phyloP scores from a whole-genome alignment of 371 early-diverging fungal species.

The Nosema muscidifuracis region DNA sequence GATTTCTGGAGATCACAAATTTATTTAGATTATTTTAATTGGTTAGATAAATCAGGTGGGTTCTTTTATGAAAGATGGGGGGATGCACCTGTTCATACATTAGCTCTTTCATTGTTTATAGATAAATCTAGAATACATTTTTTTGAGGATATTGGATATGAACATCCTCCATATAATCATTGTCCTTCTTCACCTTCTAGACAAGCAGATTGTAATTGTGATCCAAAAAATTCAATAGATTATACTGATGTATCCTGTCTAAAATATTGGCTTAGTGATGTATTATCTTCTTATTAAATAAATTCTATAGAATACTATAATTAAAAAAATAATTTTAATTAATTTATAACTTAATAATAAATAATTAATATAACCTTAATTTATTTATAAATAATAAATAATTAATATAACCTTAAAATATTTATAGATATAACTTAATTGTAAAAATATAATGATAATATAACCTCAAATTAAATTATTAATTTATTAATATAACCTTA shows the following conservation, averaged over 20 bases:
- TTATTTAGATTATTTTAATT: constrained; percentile 71
- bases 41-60: constrained; percentile 73
- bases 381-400: too few species aligned
- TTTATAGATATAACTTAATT: too few species aligned
- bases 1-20: constrained; percentile 68
- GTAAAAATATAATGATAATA: too few species aligned
- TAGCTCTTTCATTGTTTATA: constrained; percentile 69
- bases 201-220: constrained; percentile 55
- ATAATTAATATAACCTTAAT: too few species aligned
- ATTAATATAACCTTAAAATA: too few species aligned
- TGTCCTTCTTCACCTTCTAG: constrained; percentile 56
- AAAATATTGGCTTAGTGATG: constrained; percentile 37
- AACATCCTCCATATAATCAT: constrained; percentile 61
- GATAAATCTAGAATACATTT: constrained; percentile 70
- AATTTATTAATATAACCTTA: too few species aligned
- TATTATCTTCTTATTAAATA: not conserved
- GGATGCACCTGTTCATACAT: constrained; percentile 84
- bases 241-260: constrained; percentile 46
- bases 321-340: too few species aligned
- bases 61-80: constrained; percentile 90
- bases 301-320: too few species aligned
- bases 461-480: too few species aligned
- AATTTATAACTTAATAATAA: too few species aligned
- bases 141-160: constrained; percentile 68
- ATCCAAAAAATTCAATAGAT: constrained; percentile 49